Evolutionary conservation across 1,139 yeast genomes (phyloP).

Genomic region (Neolecta irregularis): DNA sequence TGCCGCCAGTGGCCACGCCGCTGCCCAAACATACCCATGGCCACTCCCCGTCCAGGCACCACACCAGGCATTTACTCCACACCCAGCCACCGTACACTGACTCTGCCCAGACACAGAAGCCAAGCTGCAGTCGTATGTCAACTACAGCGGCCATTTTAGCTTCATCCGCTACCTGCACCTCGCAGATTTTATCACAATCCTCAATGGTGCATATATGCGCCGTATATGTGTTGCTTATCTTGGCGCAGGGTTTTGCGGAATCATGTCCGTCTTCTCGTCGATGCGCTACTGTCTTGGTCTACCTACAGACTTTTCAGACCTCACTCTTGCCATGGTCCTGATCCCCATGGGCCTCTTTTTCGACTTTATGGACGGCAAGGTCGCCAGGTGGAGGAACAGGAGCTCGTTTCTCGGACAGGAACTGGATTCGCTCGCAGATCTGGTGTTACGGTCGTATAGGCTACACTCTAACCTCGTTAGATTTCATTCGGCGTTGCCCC

Average conservation of each 20-base stretch:
- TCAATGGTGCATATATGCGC: slow-evolving; percentile 40
- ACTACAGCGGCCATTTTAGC: no score
- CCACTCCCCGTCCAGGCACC: no score
- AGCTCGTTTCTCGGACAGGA: slow-evolving; percentile 94
- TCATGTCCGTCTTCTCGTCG: slow-evolving; percentile 76
- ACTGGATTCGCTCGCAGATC: slow-evolving; percentile 87
- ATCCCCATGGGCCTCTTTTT: slow-evolving; percentile 79
- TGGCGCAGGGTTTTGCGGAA: slow-evolving; percentile 38
- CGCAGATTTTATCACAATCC: slow-evolving; percentile 88
- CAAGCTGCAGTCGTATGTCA: no score
- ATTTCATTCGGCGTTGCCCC: slow-evolving; percentile 20
- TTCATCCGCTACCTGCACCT: no score
- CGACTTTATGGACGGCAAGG: slow-evolving; percentile 93
- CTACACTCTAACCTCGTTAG: slow-evolving; percentile 21
- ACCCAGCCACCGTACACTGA: no score
- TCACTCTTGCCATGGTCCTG: slow-evolving; percentile 79
- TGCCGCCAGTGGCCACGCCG: no score
- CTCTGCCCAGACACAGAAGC: no score
- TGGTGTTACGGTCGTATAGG: slow-evolving; percentile 88
- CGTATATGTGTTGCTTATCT: background rate
- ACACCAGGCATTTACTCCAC: no score
- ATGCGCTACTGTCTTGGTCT: slow-evolving; percentile 61
- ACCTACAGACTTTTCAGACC: slow-evolving; percentile 37
- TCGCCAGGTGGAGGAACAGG: slow-evolving; percentile 84
- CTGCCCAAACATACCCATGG: no score